Evolutionary conservation across 2,329 filamentous ascomycete species (phyloP).

Genomic region (Ophiostoma perfectum): DNA sequence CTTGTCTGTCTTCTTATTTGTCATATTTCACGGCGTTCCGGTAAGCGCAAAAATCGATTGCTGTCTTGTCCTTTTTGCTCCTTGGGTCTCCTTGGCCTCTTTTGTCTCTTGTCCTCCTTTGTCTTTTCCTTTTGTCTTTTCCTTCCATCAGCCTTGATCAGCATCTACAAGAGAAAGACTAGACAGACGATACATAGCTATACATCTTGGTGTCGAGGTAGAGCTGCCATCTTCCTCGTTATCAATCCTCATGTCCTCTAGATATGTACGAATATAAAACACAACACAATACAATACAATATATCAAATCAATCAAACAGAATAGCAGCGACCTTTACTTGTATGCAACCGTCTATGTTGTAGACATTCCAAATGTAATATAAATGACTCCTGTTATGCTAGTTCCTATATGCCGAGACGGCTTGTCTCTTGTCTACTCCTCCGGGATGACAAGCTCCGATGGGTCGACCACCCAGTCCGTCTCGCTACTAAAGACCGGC

Average conservation of each 20-base stretch:
- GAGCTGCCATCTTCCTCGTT: too few species aligned
- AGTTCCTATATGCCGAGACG: neutral
- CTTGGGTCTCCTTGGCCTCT: neutral
- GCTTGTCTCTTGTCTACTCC: neutral
- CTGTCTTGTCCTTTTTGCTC: too few species aligned
- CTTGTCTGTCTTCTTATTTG: too few species aligned
- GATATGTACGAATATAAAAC: too few species aligned
- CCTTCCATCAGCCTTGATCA: neutral
- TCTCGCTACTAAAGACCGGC: constrained; percentile 53
- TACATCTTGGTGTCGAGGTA: too few species aligned
- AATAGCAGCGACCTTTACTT: neutral
- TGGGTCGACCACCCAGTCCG: constrained; percentile 45
- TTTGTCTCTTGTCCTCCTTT: constrained; percentile 10
- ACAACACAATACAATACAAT: neutral
- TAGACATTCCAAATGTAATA: too few species aligned
- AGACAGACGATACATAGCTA: constrained; percentile 9
- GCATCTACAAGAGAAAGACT: neutral
- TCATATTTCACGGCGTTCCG: neutral
- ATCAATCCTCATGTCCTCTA: too few species aligned
- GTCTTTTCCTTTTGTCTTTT: neutral
- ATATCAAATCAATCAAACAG: neutral
- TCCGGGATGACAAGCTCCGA: constrained; percentile 14
- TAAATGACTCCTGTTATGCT: too few species aligned
- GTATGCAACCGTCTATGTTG: too few species aligned
- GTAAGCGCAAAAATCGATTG: constrained; percentile 4